Base-by-base conservation (phyloP, 352 stramenopile species). In the Phytophthora hibernalis region DNA sequence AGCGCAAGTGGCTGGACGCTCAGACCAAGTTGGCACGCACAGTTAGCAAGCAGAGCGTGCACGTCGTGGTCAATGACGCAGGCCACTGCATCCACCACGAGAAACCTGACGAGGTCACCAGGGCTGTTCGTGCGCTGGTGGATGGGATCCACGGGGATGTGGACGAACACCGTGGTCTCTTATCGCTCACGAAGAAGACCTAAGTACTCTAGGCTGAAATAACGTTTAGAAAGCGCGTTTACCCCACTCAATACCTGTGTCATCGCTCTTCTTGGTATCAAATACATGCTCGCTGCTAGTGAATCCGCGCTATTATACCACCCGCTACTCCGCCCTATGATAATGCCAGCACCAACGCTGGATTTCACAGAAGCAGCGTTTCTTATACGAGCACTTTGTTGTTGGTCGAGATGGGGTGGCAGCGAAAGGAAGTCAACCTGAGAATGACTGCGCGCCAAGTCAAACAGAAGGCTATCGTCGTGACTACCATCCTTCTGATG, bases 41-140 rank as follows among this genome's bases (percentile, higher is more conserved):
- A 4, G 68, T 90, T 21, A 83, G 78, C 43, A 52, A 47, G 35
- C 65, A 62, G 6, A 80, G 64, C 45, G 74, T 83, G 21, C 80
- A 92, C 65, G 64, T 87, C 16, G 60, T 86, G 13, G 68, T 91
- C 15, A 65, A 68, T 0, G 82, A 91, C 16, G 74, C 75, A 28
- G 83, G 85, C n/a, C 80, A 91, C 53, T 85, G 73, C 54, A 92
- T 94, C 50, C 82, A 87, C 38, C 85, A 94, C 33, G 85, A 94
- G 31, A 76, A 90, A 13, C 83, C 85, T 1, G 80, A 92, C 40
- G 81, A 80, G 11, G 60, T 92, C 50, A 70, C 68, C 42, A 76
- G 76, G 5, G 80, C 78, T 30, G 74, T 94, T 59, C 83, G 75
- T 18, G 80, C 79, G n/a, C 70, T 94, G 18, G 70, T 92, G 28